Evolutionary conservation across 176 grass and related monocot species (phyloP), one percentile per base, ranked within the genome.

Genomic region (Oryza nivara): DNA sequence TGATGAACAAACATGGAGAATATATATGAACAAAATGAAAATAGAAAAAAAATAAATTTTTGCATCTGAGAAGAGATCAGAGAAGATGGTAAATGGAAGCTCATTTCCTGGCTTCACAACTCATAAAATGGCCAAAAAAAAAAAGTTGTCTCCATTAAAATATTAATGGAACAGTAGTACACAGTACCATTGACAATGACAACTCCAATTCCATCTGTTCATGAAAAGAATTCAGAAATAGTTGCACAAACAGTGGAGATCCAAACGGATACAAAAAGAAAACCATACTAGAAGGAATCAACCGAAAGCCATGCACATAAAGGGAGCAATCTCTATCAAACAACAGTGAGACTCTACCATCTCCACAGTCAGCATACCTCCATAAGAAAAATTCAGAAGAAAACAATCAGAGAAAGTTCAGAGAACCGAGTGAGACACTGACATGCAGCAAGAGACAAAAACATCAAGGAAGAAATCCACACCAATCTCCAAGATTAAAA

Each of bases 131-230:
- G 34, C 6, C 13, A 74, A 70, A 75, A 80, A 20, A 41, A 41
- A 38, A 36, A 36, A 36, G 35, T 70, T 19, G 40, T 44, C 76
- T 23, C 38, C 78, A 8, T 30, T 43, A 75, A 51, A 83, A 38
- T 47, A 30, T 28, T 70, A 82, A 87, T 87, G 78, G 23, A 87
- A 92, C 84, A 88, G 40, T 41, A 41, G 7, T 41, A 41, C 40
- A 8, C 40, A 41, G 80, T 74, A 74, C 41, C 75, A 76, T 77
- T 74, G 43, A 49, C 41, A 85, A 73, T 0, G 68, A 28, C 58
- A 63, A 63, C 58, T 63, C 58, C 19, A 63, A 63, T 63, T 63
- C 19, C 58, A 23, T 10, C 8, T 63, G 20, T 63, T 23, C 58
- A 63, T 23, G 20, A 1, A 63, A 9, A 38, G 5, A 58, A 58